Base-by-base conservation (phyloP, 148 eudicot species). In the Euryodendron excelsum region DNA sequence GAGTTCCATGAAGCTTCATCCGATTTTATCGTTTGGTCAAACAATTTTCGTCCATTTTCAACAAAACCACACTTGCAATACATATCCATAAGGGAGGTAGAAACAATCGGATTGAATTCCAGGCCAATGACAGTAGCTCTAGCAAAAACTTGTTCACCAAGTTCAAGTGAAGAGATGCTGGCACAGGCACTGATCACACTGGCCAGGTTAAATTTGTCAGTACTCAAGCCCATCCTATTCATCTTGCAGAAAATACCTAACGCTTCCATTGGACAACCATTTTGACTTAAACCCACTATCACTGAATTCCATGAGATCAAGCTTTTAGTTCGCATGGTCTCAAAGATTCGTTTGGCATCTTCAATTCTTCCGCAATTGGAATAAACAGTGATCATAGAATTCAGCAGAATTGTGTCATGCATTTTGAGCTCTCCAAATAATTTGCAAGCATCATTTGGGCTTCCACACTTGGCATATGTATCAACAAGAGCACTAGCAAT, bases 301-400 rank as follows among this genome's bases (percentile, higher is more conserved):
- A 96, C 90, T 1, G 98, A 89, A 77, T 96, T 96, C 99, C 99
- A 96, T 1, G 99, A 88, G 65, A 96, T 93, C 82, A 92, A 83
- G 34, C 87, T 90, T 87, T 89, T 96, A 74, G 69, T 75, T 23
- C 76, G 75, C 84, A 93, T 91, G 36, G 72, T 74, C 67, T 86
- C 84, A 73, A 93, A 96, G 39, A 96, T 86, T 52, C 50, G 76
- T 83, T 84, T 88, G 30, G 98, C 99, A 74, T 96, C 93, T 82
- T 85, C 86, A 66, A 93, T 76, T 86, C 89, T 91, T 31, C 97
- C 95, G 74, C 96, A 87, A 61, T 60, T 89, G 55, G 79, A 88
- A 78, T 91, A 96, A 33, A 90, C 84, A 66, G 85, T 86, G 82
- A 96, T 93, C 98, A 93, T 93, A 60, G 93, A 90, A 81, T 96